Conservation (phyloP, 331 rosid genomes). For the Telfairia occidentalis region DNA sequence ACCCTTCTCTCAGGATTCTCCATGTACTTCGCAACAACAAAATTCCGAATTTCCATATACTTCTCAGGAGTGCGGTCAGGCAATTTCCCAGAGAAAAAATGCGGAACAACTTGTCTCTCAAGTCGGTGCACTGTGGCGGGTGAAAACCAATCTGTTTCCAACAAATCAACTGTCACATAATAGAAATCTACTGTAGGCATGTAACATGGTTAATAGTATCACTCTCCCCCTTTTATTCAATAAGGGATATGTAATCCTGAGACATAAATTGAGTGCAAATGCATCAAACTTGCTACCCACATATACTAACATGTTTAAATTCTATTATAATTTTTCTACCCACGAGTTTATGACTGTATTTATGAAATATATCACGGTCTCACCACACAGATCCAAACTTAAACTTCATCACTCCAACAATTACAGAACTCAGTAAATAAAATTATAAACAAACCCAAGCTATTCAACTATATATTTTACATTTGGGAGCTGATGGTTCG, state of each 20-base stretch:
- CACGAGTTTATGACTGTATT: background rate
- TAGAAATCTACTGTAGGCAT: background rate
- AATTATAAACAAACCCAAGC: background rate
- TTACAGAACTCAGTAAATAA: background rate
- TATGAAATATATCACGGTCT: background rate
- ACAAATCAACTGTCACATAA: background rate
- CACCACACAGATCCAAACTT: background rate
- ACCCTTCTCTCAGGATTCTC: constrained; percentile 66
- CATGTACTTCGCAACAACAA: constrained; percentile 75
- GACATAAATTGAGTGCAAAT: background rate
- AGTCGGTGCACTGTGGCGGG: constrained; percentile 78
- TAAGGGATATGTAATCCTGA: background rate
- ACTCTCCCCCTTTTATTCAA: background rate
- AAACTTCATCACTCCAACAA: background rate
- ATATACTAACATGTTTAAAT: background rate
- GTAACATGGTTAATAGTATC: background rate
- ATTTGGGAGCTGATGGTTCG: background rate
- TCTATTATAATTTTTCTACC: background rate
- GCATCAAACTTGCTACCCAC: background rate
- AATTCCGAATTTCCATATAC: constrained; percentile 89
- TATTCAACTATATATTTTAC: background rate
- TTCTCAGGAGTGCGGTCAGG: constrained; percentile 61
- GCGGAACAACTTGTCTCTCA: constrained; percentile 98
- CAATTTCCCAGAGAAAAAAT: constrained; percentile 76
- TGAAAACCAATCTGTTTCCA: constrained; percentile 86